These are phyloP conservation scores for Colletotrichum neosansevieriae DNA, from an alignment of 2,329 filamentous ascomycete species.

Conservation along the genomic window DNA sequence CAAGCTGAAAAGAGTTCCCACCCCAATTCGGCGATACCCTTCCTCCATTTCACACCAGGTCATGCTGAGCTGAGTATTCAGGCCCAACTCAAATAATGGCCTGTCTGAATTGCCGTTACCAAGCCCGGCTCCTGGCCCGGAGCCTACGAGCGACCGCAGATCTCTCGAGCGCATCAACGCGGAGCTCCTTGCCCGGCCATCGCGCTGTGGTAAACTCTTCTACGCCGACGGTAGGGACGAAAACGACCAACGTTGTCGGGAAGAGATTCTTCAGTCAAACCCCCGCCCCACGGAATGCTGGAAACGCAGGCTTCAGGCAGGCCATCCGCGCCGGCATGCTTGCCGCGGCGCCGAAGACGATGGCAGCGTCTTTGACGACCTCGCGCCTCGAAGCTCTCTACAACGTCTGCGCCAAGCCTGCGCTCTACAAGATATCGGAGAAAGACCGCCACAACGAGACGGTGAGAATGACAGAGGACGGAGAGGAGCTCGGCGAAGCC, in stretches of 20 bases:
- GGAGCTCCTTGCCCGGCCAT: constrained; percentile 14
- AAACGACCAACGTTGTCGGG: constrained; percentile 31
- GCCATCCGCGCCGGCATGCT: constrained; percentile 32
- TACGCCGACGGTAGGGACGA: constrained; percentile 22
- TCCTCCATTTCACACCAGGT: background rate
- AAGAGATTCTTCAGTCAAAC: constrained; percentile 54
- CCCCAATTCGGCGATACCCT: constrained; percentile 5
- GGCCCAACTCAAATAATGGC: constrained; percentile 53
- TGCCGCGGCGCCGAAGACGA: constrained; percentile 37
- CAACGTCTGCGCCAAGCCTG: constrained; percentile 78
- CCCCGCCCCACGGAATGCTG: constrained; percentile 42
- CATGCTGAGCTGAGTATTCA: constrained; percentile 9
- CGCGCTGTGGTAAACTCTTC: constrained; percentile 7
- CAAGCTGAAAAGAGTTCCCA: constrained; percentile 25
- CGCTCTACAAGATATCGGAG: constrained; percentile 81
- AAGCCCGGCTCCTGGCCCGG: constrained; percentile 56
- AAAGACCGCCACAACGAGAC: constrained; percentile 73
- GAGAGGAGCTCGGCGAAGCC: constrained; percentile 84
- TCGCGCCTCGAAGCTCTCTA: constrained; percentile 72
- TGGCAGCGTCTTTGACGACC: constrained; percentile 34
- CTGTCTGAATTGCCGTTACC: constrained; percentile 61
- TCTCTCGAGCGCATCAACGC: constrained; percentile 30
- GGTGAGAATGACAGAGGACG: constrained; percentile 78
- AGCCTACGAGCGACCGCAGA: constrained; percentile 39
- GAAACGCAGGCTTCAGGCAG: constrained; percentile 27